Conservation (phyloP, 306 rosid genomes). For the Pterocarpus santalinus region DNA sequence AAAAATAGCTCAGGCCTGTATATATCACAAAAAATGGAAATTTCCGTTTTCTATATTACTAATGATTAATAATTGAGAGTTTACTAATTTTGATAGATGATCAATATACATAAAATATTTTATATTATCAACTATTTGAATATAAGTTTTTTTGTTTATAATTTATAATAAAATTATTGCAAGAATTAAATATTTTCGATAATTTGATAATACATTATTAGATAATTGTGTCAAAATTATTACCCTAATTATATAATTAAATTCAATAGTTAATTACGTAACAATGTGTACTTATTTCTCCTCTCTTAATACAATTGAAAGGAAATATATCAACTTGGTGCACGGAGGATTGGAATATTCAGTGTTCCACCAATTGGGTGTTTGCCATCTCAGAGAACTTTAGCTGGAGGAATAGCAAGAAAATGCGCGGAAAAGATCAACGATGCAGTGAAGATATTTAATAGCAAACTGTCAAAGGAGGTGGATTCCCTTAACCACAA, state of each 20-base stretch:
- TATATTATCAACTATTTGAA: too few relatives aligned
- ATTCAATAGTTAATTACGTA: too few relatives aligned
- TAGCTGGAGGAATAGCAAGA: constrained; percentile 63
- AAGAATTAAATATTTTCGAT: too few relatives aligned
- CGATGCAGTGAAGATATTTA: constrained; percentile 58
- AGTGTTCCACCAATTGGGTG: constrained; percentile 75
- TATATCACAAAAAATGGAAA: background rate
- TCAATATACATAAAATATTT: too few relatives aligned
- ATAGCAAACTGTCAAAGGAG: constrained; percentile 49
- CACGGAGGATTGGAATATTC: constrained; percentile 68
- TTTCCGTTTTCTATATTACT: too few relatives aligned
- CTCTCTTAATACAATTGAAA: constrained; percentile 4
- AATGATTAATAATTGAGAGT: too few relatives aligned
- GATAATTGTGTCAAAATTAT: too few relatives aligned
- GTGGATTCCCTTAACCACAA: constrained; percentile 35
- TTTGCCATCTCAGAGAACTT: constrained; percentile 75
- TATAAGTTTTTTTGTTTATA: too few relatives aligned
- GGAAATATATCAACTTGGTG: constrained; percentile 64
- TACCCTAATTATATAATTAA: too few relatives aligned
- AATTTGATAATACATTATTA: too few relatives aligned
- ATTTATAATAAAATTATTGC: too few relatives aligned
- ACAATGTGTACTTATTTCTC: background rate
- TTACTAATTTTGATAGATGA: too few relatives aligned
- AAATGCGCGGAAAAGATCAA: constrained; percentile 55
- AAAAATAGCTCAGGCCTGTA: background rate